phyloP scores from a whole-genome alignment of 2,329 filamentous ascomycete genomes.

The Claviceps sp. region DNA sequence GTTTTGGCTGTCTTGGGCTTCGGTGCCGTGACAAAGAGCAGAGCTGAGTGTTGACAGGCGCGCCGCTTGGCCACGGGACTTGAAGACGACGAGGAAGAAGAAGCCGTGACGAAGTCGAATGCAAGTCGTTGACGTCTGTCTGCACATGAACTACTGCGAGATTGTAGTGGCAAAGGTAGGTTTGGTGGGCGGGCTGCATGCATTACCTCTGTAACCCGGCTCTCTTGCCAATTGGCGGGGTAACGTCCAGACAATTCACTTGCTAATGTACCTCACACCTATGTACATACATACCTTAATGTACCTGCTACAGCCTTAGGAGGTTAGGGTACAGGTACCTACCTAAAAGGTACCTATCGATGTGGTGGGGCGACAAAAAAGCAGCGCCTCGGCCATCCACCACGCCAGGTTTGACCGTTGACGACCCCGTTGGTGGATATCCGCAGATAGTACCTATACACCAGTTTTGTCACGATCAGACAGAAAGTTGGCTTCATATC shows the following conservation, averaged over 20 bases:
- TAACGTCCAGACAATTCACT: slow-evolving; percentile 14
- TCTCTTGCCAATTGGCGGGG: slow-evolving; percentile 22
- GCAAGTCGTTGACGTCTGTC: not conserved
- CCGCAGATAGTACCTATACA: not conserved
- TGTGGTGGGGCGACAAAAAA: not conserved
- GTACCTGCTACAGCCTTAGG: not conserved
- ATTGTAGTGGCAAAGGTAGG: not conserved
- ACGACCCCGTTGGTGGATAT: not conserved
- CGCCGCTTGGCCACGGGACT: not conserved
- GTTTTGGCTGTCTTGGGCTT: not conserved
- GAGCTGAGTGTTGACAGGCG: not conserved
- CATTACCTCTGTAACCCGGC: not conserved
- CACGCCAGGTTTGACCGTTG: not conserved
- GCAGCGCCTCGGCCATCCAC: not conserved
- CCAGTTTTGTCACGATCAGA: not conserved
- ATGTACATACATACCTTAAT: too few species aligned
- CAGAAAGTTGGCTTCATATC: not conserved
- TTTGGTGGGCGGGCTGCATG: not conserved
- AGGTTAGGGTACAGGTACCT: too few species aligned
- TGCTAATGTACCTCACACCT: not conserved
- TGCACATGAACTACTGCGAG: not conserved
- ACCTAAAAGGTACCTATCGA: not conserved
- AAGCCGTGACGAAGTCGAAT: not conserved
- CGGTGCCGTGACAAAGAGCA: not conserved
- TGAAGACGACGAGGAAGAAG: not conserved